Base-by-base conservation (phyloP, 2,329 filamentous ascomycete species). In the Pestalotiopsis sp. region DNA sequence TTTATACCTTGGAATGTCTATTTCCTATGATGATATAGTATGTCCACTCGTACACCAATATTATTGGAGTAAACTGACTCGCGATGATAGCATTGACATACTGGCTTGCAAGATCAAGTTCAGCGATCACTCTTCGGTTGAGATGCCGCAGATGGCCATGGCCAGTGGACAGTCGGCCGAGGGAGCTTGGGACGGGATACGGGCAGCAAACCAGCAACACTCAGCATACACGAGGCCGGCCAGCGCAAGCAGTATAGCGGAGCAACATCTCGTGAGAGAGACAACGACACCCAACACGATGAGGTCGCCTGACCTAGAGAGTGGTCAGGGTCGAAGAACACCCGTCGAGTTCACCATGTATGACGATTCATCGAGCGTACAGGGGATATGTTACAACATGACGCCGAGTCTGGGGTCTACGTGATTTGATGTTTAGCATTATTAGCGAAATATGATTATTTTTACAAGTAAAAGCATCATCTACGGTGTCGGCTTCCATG, bases 11-110 rank as follows among this genome's bases (percentile, higher is more conserved):
- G 58, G 81, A 83, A 64, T 83, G 82, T 67, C 69, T 82, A 9
- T 83, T 83, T 56, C 82, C 82, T 0, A 75, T 82, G 0, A 76
- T 83, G 64, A 77, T 83, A 75, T 78, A 79, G 81, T 82, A 69
- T 68, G 80, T 75, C 6, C n/a, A 7, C 14, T 14, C 41, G 4
- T 4, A 25, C 27, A 62, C 27, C 31, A 25, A 41, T 23, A 9
- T 1, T 36, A 9, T n/a, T 12, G 6, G 3, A 2, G 1, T n/a
- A 6, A 12, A 38, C 20, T 64, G 17, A 64, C 17, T 14, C 6
- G 9, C 7, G 4, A 23, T 3, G 14, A 39, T 20, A 64, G 61
- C 5, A 64, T 64, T 23, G 61, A 64, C 20, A 64, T 64, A 23
- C 25, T 64, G 13, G 61, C 61, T 12, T 64, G 61, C 39, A 64